Conservation (phyloP, 176 grass and related monocot species). For the Ananas comosus region DNA sequence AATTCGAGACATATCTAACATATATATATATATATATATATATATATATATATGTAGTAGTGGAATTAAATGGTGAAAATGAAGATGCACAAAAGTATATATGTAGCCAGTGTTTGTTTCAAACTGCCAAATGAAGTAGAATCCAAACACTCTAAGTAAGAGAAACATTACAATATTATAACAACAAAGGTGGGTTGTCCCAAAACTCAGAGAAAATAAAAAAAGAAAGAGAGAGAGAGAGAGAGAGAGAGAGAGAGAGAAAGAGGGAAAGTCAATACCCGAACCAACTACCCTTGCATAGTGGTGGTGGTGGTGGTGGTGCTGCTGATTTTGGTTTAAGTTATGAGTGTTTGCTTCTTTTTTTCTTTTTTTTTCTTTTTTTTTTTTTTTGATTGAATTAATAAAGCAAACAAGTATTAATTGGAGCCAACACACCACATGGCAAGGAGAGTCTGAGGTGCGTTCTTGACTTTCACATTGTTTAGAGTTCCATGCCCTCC, state of each 20-base stretch:
- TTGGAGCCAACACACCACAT: constrained; percentile 29
- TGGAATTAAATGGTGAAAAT: no score
- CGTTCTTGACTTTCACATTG: constrained; percentile 91
- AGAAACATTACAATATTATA: constrained; percentile 16
- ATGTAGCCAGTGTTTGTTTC: background rate
- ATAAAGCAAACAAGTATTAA: background rate
- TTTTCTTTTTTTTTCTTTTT: background rate
- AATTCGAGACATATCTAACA: no score
- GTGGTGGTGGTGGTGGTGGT: no score
- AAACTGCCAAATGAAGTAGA: constrained; percentile 11
- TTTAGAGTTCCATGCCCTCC: constrained; percentile 26
- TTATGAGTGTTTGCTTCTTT: background rate
- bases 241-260: no score
- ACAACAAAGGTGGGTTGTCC: constrained; percentile 1
- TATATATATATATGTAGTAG: no score
- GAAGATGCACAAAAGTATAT: no score
- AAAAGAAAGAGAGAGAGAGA: background rate
- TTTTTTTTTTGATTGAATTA: background rate
- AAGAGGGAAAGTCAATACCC: constrained; percentile 71
- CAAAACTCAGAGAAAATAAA: constrained; percentile 1
- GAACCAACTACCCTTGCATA: constrained; percentile 81
- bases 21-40: no score
- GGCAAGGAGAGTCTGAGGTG: constrained; percentile 82
- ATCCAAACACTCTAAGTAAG: constrained; percentile 18
- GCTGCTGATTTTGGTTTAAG: constrained; percentile 18